phyloP scores from a whole-genome alignment of 2,329 filamentous ascomycete genomes.

The Colletotrichum kahawae region DNA sequence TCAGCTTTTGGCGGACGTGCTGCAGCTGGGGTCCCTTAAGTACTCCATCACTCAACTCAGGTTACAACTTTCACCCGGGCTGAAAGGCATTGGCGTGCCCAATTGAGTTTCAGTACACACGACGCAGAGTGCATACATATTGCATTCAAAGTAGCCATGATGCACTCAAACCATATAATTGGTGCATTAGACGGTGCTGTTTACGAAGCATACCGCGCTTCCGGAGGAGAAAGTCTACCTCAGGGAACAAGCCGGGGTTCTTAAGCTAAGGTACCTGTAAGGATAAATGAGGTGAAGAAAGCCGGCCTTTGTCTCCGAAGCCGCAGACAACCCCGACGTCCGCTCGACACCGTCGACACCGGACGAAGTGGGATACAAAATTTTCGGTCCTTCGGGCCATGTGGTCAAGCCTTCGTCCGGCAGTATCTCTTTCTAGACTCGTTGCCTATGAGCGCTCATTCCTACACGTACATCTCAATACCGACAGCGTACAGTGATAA shows the following conservation, averaged over 20 bases:
- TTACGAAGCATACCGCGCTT: background rate
- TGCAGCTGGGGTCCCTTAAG: background rate
- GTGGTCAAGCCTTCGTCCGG: background rate
- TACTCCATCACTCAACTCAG: background rate
- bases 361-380: background rate
- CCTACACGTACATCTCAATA: background rate
- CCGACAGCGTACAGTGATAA: background rate
- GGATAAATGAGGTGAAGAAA: background rate
- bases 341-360: background rate
- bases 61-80: background rate
- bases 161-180: background rate
- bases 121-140: background rate
- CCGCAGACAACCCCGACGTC: background rate
- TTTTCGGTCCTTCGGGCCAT: background rate
- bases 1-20: background rate
- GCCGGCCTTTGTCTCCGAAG: background rate
- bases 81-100: background rate
- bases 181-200: background rate
- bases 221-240: background rate
- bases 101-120: background rate
- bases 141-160: background rate
- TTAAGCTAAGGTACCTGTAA: background rate
- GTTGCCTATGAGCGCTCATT: background rate
- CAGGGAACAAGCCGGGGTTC: background rate
- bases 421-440: background rate